Conservation (phyloP, 495 filamentous ascomycete species). For the Beverwykella pulmonaria region DNA sequence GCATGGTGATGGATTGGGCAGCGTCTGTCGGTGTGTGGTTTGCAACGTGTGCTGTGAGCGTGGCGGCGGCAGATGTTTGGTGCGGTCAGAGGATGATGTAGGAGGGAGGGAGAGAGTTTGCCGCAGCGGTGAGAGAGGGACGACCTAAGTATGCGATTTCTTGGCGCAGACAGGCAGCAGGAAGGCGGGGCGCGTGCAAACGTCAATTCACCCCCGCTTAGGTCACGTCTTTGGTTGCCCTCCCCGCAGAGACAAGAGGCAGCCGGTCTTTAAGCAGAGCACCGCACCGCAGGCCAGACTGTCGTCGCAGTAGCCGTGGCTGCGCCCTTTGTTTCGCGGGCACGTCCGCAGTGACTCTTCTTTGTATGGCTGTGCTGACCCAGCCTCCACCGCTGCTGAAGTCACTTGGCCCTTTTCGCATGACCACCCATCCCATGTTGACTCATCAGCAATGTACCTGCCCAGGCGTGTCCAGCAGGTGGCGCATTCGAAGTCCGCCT, state of each 20-base stretch:
- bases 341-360: slow-evolving; percentile 21
- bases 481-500: no score
- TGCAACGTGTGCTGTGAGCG: slow-evolving; percentile 1
- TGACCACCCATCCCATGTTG: slow-evolving; percentile 15
- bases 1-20: slow-evolving; percentile 62
- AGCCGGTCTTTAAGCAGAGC: background rate
- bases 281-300: background rate
- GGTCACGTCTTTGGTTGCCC: background rate
- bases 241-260: slow-evolving; percentile 2
- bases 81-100: slow-evolving; percentile 15
- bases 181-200: slow-evolving; percentile 18
- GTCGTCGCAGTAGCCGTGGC: slow-evolving; percentile 10
- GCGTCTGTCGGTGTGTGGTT: slow-evolving; percentile 6
- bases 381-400: slow-evolving; percentile 14
- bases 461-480: background rate
- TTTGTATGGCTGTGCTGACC: slow-evolving; percentile 35
- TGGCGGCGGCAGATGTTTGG: slow-evolving; percentile 7
- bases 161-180: no score
- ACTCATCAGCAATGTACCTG: slow-evolving; percentile 13
- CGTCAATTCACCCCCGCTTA: slow-evolving; percentile 26
- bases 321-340: slow-evolving; percentile 21
- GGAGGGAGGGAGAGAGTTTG: slow-evolving; percentile 23
- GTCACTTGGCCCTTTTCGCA: slow-evolving; percentile 22
- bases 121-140: slow-evolving; percentile 31
- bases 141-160: no score